Evolutionary conservation across 768 basidiomycete species (phyloP), one percentile per base, ranked within the genome.

Genomic region (Tricholomella constricta): DNA sequence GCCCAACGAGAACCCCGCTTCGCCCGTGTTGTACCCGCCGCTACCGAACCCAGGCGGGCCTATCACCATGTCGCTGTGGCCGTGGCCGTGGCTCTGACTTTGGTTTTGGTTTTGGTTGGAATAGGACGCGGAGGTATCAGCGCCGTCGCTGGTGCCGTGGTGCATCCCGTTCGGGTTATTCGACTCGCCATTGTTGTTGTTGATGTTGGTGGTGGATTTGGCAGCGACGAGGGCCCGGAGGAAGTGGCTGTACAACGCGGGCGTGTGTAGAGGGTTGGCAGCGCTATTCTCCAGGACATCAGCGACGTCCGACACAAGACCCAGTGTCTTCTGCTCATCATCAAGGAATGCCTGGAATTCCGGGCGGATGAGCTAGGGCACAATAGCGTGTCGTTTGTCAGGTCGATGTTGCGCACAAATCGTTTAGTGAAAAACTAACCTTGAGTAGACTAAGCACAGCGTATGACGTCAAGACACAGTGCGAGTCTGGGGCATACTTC

Each of bases 401-500:
- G n/a, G n/a, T n/a, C n/a, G n/a, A n/a, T n/a, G n/a, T n/a, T n/a
- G n/a, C n/a, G n/a, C n/a, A n/a, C n/a, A n/a, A n/a, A n/a, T n/a
- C n/a, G n/a, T n/a, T n/a, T n/a, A 8, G 49, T 11, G 9, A 41
- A 14, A 46, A 14, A 71, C 76, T 51, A 46, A 93, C 90, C 86
- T 98, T 98, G 56, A 99, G 77, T 58, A 98, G 74, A 63, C 89
- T 96, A 52, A 97, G 74, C 6, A 98, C 89, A 0, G 93, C 94
- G 69, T 98, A 97, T n/a, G 89, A 89, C 40, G 83, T 83, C 73
- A 91, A 88, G 8, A 98, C 95, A 58, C 91, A 96, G 62, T 90
- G 88, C 5, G 91, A 89, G 68, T 98, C 95, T 4, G 94, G 90
- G 0, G 90, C 83, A 69, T 92, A 95, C 57, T 80, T 85, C 67